Evolutionary conservation across 495 filamentous ascomycete genomes (phyloP), one percentile per base, ranked within the genome.

Genomic region (Xanthoparmelia taractica): DNA sequence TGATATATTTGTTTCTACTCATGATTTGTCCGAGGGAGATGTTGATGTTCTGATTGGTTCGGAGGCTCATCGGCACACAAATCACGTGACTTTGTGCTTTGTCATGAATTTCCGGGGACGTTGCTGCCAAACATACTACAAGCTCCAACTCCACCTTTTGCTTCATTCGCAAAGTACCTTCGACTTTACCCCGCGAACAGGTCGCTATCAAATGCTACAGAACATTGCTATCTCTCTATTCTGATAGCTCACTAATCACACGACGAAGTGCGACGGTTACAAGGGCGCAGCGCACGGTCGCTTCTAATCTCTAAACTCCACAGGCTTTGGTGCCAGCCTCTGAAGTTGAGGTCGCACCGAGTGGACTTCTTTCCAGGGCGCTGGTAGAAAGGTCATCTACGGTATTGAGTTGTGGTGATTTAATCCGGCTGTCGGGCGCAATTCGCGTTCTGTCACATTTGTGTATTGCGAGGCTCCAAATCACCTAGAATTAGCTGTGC

Each of bases 401-500:
- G 58, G 56, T 36, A 20, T 48, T 48, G 62, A 58, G 66, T 64
- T 64, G 62, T 47, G 58, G 47, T 41, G 57, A 59, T 61, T 64
- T 65, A 48, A 65, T 67, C 58, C 57, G 54, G 65, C 47, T 64
- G 57, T 60, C 45, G 43, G 61, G 43, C 62, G 58, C 61, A 36
- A 55, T 50, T 64, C 63, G 58, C 62, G 41, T 64, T 52, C 66
- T 61, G 34, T 41, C 62, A 47, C 34, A 41, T 31, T 64, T 63
- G 57, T 65, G 63, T 60, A 66, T 63, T 57, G 50, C 63, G 27
- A 40, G 27, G 29, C 38, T 52, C 60, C 47, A 67, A n/a, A 47
- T 34, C 63, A 67, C 59, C 58, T 65, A 64, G 63, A 61, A 61
- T 60, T 63, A 67, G 54, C 66, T 61, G 59, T 59, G 58, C 61